Evolutionary conservation across 768 basidiomycete species (phyloP), one percentile per base, ranked within the genome.

Genomic region (Kockovaella imperatae): DNA sequence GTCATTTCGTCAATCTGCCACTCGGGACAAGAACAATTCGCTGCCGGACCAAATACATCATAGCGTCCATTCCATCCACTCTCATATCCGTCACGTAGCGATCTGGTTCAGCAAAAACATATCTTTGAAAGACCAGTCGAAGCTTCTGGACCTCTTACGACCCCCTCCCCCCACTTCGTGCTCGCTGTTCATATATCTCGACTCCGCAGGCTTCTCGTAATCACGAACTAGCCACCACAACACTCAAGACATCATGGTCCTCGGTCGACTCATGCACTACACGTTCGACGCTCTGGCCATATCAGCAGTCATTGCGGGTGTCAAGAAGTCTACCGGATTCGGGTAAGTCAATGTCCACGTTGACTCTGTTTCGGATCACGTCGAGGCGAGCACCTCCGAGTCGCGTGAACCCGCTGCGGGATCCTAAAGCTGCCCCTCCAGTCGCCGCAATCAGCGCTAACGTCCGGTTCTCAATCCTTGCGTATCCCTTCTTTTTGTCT

Each of bases 291-390:
- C 83, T 13, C 79, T 87, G 43, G 76, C 96, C 28, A 57, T 96
- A 30, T 90, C 90, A 14, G 87, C 93, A 11, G 78, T 96, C 5
- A 72, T 91, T 32, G 93, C 93, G 31, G 93, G 93, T 25, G 83
- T 97, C 51, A 82, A 83, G 68, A 81, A 87, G 50, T 83, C 88
- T 15, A 91, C 84, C 51, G 91, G 91, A 29, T 89, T 88, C 74
- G 73, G 78, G 91, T 95, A 67, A 72, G 89, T 83, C 28, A 14
- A 3, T 20, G 11, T 7, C 36, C 36, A 20, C 13, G 36, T 17
- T 32, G n/a, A 25, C 24, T 30, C 25, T 21, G 13, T 8, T 30
- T 3, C 14, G 4, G 11, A 38, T 25, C 50, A 21, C 26, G 39
- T 34, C 18, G 36, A 38, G 21, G 36, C 8, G 36, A 20, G 36